phyloP scores from a whole-genome alignment of 306 rosid genomes.

The Trifolium repens region DNA sequence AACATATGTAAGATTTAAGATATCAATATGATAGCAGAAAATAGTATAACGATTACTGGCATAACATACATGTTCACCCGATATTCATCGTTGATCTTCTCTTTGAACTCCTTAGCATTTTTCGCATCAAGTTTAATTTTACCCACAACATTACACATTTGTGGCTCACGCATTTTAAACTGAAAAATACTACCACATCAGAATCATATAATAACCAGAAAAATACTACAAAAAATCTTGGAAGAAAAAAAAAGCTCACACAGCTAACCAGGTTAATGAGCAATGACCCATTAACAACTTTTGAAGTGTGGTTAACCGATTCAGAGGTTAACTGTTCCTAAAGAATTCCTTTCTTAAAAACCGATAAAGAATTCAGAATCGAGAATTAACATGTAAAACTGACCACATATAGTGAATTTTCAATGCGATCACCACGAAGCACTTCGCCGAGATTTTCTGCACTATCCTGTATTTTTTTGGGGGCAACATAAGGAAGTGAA shows the following conservation, averaged over 20 bases:
- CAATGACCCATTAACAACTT: constrained; percentile 18
- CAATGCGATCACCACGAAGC: constrained; percentile 98
- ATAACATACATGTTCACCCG: constrained; percentile 90
- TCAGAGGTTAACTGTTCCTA: constrained; percentile 17
- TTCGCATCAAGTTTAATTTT: constrained; percentile 71
- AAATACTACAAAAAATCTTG: constrained; percentile 10
- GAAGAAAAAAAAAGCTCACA: not conserved
- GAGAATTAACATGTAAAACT: constrained; percentile 42
- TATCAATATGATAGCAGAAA: constrained; percentile 7
- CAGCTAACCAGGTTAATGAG: constrained; percentile 19
- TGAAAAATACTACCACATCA: constrained; percentile 44
- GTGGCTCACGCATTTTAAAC: constrained; percentile 96
- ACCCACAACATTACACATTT: constrained; percentile 80
- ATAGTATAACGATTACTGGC: constrained; percentile 1
- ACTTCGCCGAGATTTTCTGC: constrained; percentile 98
- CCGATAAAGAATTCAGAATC: constrained; percentile 1
- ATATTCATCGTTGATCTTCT: constrained; percentile 93
- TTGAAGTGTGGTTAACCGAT: constrained; percentile 1
- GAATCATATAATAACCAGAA: constrained; percentile 33
- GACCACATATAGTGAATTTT: constrained; percentile 87
- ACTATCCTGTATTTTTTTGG: constrained; percentile 78
- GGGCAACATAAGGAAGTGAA: constrained; percentile 75
- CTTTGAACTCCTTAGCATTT: constrained; percentile 80
- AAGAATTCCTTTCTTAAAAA: constrained; percentile 10
- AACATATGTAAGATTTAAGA: constrained; percentile 37